A percentile compares a stretch with the other conserved stretches of the same genome.
phyloP scores from a whole-genome alignment of 2,329 filamentous ascomycete species.

The Clonostachys chloroleuca region DNA sequence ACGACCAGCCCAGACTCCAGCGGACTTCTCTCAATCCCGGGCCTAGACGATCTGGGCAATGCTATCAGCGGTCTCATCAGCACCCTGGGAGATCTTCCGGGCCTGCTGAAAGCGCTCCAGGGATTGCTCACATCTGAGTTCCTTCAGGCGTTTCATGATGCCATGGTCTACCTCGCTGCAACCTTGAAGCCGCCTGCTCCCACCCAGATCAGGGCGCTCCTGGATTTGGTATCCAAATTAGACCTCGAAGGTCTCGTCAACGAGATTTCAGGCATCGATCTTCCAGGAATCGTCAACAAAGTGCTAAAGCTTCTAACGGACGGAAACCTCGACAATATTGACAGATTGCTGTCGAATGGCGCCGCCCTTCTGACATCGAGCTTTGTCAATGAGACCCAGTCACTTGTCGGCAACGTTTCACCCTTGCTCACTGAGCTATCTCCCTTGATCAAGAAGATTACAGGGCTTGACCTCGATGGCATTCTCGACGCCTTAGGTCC shows the following conservation, averaged over 20 bases:
- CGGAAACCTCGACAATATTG: conserved; percentile 23
- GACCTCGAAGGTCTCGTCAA: conserved; percentile 25
- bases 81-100: background rate
- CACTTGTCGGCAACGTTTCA: conserved; percentile 25
- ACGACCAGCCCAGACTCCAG: background rate
- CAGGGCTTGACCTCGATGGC: conserved; percentile 20
- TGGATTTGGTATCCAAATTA: conserved; percentile 21
- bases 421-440: conserved; percentile 19
- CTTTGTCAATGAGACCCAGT: conserved; percentile 23
- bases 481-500: conserved; percentile 18
- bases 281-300: conserved; percentile 19
- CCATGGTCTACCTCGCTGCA: conserved; percentile 29
- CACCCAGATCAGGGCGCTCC: conserved; percentile 15
- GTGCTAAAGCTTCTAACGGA: conserved; percentile 20
- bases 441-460: conserved; percentile 14
- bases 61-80: conserved; percentile 13
- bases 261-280: conserved; percentile 20
- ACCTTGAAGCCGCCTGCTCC: conserved; percentile 30
- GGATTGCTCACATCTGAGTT: conserved; percentile 29
- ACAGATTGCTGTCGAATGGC: conserved; percentile 27
- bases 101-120: conserved; percentile 14
- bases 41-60: conserved; percentile 10
- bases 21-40: conserved; percentile 3
- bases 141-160: conserved; percentile 30
- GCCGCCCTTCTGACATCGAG: conserved; percentile 23